These are phyloP conservation scores for Amborella trichopoda DNA, from an alignment of 164 flowering plant species.

Conservation along the genomic window DNA sequence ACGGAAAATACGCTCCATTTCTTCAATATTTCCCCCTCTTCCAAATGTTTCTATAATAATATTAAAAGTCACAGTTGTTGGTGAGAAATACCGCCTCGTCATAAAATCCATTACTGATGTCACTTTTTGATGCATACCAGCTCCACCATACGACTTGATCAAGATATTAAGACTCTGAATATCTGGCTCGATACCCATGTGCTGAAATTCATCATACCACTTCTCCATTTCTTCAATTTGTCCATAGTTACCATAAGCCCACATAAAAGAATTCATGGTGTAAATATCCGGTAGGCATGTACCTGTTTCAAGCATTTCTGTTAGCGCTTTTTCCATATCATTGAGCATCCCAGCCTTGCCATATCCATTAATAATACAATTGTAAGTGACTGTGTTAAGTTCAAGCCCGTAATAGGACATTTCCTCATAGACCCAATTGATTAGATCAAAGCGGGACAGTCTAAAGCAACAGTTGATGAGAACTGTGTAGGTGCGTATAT, in stretches of 20 bases:
- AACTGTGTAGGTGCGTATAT: constrained; percentile 56
- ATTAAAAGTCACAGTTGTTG: constrained; percentile 61
- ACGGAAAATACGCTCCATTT: constrained; percentile 60
- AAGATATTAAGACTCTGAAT: constrained; percentile 60
- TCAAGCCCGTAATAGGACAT: constrained; percentile 61
- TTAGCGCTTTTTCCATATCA: constrained; percentile 51
- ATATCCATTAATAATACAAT: constrained; percentile 81
- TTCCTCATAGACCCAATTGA: constrained; percentile 35
- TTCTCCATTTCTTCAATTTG: constrained; percentile 60
- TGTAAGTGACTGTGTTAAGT: constrained; percentile 54
- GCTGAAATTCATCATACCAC: constrained; percentile 79
- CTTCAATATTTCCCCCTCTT: constrained; percentile 44
- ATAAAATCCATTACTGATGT: constrained; percentile 54
- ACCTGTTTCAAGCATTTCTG: constrained; percentile 51
- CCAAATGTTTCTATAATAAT: constrained; percentile 61
- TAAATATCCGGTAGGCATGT: constrained; percentile 57
- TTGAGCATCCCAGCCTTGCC: constrained; percentile 82
- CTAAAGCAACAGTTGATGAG: constrained; percentile 52
- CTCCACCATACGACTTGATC: constrained; percentile 72
- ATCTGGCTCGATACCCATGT: constrained; percentile 68
- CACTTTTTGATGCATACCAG: constrained; percentile 56
- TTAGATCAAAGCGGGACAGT: constrained; percentile 38
- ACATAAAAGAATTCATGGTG: constrained; percentile 60
- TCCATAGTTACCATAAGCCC: constrained; percentile 67
- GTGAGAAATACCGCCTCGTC: constrained; percentile 61